Conservation (phyloP, 331 rosid genomes). For the Malus hybrid region DNA sequence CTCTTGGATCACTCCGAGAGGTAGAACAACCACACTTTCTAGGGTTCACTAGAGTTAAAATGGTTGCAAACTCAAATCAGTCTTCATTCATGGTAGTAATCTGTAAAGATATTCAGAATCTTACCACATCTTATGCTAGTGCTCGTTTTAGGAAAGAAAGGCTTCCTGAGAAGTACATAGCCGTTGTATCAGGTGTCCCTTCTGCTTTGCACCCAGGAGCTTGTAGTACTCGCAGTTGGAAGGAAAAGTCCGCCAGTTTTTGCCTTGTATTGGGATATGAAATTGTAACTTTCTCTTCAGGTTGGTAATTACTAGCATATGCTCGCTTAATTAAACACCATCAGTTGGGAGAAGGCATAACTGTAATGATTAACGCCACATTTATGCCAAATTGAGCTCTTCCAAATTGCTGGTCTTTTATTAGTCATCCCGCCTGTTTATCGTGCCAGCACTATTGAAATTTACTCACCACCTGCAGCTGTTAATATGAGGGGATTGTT, state of each 20-base stretch:
- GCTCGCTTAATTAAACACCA: neutral
- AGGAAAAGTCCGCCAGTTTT: slow-evolving; percentile 77
- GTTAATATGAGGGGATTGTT: slow-evolving; percentile 62
- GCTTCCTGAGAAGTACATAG: slow-evolving; percentile 43
- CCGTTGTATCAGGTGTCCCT: slow-evolving; percentile 63
- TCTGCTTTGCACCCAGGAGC: slow-evolving; percentile 79
- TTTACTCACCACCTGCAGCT: neutral
- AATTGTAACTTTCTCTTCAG: slow-evolving; percentile 89
- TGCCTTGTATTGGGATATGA: slow-evolving; percentile 89
- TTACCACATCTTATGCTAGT: neutral
- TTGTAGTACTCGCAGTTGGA: slow-evolving; percentile 60
- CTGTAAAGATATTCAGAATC: too few relatives aligned
- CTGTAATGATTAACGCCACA: neutral
- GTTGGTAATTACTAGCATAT: slow-evolving; percentile 29
- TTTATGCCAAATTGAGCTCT: neutral
- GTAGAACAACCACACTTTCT: neutral
- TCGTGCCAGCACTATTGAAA: neutral
- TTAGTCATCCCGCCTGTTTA: neutral
- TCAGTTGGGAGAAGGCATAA: neutral
- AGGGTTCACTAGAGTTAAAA: neutral
- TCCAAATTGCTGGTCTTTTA: neutral
- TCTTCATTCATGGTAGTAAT: neutral
- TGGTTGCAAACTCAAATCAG: neutral
- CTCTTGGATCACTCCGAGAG: neutral
- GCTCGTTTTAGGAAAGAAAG: too few relatives aligned